Evolutionary conservation across 2,329 filamentous ascomycete genomes (phyloP).

Genomic region (Aspergillus spinulosporus): DNA sequence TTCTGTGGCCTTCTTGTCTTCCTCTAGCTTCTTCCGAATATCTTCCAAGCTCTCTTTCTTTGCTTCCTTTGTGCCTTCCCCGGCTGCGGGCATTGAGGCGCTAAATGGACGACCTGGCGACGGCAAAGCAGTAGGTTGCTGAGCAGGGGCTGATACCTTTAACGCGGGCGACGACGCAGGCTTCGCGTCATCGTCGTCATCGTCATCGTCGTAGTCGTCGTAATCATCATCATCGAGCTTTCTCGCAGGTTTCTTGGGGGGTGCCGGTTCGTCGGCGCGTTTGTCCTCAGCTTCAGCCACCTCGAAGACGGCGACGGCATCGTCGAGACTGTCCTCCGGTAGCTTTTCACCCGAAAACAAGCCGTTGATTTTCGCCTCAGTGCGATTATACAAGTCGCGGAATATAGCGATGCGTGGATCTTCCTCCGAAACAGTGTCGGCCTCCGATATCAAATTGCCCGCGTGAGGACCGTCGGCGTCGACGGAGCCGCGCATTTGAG

Average conservation of each 20-base stretch:
- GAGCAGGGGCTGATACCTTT: slow-evolving; percentile 53
- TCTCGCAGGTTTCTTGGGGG: slow-evolving; percentile 58
- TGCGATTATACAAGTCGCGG: slow-evolving; percentile 72
- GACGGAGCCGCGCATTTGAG: slow-evolving; percentile 45
- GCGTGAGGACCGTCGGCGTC: slow-evolving; percentile 49
- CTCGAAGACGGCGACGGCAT: slow-evolving; percentile 53
- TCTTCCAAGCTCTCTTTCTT: slow-evolving; percentile 74
- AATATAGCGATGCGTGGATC: slow-evolving; percentile 70
- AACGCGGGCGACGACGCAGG: slow-evolving; percentile 53
- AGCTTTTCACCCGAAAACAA: slow-evolving; percentile 62
- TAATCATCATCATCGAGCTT: slow-evolving; percentile 81
- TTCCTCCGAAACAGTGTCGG: slow-evolving; percentile 65
- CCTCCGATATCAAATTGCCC: slow-evolving; percentile 51
- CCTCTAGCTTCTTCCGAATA: slow-evolving; percentile 88
- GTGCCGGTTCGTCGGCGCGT: slow-evolving; percentile 53
- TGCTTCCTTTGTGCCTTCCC: slow-evolving; percentile 57
- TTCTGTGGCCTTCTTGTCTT: slow-evolving; percentile 86
- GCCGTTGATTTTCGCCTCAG: slow-evolving; percentile 72
- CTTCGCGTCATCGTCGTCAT: slow-evolving; percentile 58
- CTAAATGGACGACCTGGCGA: slow-evolving; percentile 69
- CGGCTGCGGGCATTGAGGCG: slow-evolving; percentile 63
- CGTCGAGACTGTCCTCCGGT: slow-evolving; percentile 33
- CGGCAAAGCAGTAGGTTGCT: slow-evolving; percentile 62
- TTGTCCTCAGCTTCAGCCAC: slow-evolving; percentile 28
- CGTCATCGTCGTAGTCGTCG: slow-evolving; percentile 63